Percentiles rank a stretch among this genome's conserved stretches.
These are phyloP conservation scores for Colletotrichum somersetense DNA, from an alignment of 2,329 filamentous ascomycete genomes.

Conservation along the genomic window DNA sequence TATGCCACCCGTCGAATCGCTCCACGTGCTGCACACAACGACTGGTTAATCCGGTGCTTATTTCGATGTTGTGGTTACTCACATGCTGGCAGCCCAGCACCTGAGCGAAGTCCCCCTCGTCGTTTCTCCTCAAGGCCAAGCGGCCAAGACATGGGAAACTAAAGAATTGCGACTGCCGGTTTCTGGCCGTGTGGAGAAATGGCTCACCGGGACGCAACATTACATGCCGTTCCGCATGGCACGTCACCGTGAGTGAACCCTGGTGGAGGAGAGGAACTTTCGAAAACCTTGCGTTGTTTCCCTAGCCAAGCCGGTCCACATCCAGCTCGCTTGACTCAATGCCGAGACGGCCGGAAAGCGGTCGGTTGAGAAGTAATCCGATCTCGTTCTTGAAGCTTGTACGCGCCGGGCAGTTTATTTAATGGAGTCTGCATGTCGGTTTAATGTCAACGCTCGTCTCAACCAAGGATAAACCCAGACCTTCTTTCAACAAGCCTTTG, in stretches of 20 bases:
- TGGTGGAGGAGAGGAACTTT: slow-evolving; percentile 14
- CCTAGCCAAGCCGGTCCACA: slow-evolving; percentile 7
- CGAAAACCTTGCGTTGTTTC: slow-evolving; percentile 25
- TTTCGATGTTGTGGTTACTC: slow-evolving; percentile 34
- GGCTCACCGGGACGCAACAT: slow-evolving; percentile 32
- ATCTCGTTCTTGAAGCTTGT: slow-evolving; percentile 25
- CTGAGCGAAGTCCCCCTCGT: background rate
- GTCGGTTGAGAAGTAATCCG: slow-evolving; percentile 23
- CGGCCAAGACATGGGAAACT: slow-evolving; percentile 36
- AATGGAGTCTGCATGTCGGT: slow-evolving; percentile 18
- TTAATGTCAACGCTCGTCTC: slow-evolving; percentile 36
- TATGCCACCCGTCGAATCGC: slow-evolving; percentile 27
- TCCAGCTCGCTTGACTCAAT: slow-evolving; percentile 30
- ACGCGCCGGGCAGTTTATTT: slow-evolving; percentile 8
- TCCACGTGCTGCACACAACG: slow-evolving; percentile 26
- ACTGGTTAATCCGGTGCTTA: slow-evolving; percentile 17
- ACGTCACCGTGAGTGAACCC: slow-evolving; percentile 18
- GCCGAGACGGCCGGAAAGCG: slow-evolving; percentile 31
- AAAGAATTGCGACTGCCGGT: slow-evolving; percentile 22
- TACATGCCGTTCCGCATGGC: slow-evolving; percentile 23
- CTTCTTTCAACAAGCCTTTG: background rate
- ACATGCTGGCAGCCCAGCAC: slow-evolving; percentile 19
- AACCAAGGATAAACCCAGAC: slow-evolving; percentile 26
- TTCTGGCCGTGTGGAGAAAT: slow-evolving; percentile 23
- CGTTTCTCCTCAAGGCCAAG: slow-evolving; percentile 15